Base-by-base conservation (phyloP, 768 basidiomycete genomes). In the Tricholoma flavovirens region DNA sequence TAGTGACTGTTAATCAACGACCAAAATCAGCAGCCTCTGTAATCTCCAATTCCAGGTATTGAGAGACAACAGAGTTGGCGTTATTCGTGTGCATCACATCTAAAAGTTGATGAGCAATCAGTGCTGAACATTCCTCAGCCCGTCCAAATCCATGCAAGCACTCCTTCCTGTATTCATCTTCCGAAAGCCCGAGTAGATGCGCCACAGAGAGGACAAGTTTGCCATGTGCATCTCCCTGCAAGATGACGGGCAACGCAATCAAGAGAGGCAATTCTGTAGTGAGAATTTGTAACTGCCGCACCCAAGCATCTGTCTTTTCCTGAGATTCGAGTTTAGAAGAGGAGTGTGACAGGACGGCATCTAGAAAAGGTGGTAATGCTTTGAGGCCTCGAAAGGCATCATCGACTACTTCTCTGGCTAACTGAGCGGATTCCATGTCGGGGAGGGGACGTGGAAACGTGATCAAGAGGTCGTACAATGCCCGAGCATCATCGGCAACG, bases 341-440 rank as follows among this genome's bases (percentile, higher is more conserved):
- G 36, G 73, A 67, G 4, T 61, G 54, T 3, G 56, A 29, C 17
- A 60, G 63, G 14, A 78, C 73, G 14, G 74, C 75, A 56, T 86
- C 84, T 12, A 90, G 72, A 24, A 90, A 74, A 9, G 76, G 71
- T 14, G 74, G 72, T 15, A 92, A 69, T 19, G 82, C 78, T 60
- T 76, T 71, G 24, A 92, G 71, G 14, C 83, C 86, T 54, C 79
- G 80, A 61, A 87, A 83, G 1, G 87, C 90, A 63, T 91, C 90
- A 53, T 87, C 84, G 9, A 92, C 88, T 5, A 88, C 90, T 66
- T 93, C 90, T 38, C 78, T 76, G n/a, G 90, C 90, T 8, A 88
- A 68, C 22, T 73, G 73, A 9, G 79, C 77, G 9, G 71, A 66
- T 58, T 74, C 75, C 29, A 75, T 78, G 49, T 76, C 76, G n/a